Base-by-base conservation (phyloP, 2,329 filamentous ascomycete genomes). In the Fragosphaeria purpurea region DNA sequence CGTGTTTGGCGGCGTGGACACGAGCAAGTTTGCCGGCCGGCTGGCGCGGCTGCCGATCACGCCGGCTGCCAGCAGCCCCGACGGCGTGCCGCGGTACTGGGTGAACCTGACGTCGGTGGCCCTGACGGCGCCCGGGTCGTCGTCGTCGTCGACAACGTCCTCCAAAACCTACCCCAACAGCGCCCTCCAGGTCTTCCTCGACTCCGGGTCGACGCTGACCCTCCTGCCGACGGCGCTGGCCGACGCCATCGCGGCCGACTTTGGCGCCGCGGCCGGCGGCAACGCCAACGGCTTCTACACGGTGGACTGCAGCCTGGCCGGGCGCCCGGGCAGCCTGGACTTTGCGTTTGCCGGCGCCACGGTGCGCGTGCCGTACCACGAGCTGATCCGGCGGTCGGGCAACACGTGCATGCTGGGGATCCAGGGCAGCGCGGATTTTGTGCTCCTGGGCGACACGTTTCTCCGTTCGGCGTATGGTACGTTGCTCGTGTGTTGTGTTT, bases 121-220 rank as follows among this genome's bases (percentile, higher is more conserved):
- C 7, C 62, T 75, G 32, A 68, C 66, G 3, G 62, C 69, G 4
- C 67, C 70, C 3, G 66, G 57, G 48, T 7, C 30, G 11, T 11
- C 42, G 7, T 12, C 30, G 9, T 10, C 42, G 30, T 32, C 43
- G 30, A 63, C 64, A 32, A 45, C 41, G 7, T 5, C 60, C 44
- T 59, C 55, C 35, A 63, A 60, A 42, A 57, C 58, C 52, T 73
- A 72, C 55, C 48, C 60, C 40, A 64, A 64, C 59, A 67, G 67
- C 43, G 58, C 57, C 12, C 66, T 73, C 57, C 70, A 79, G 10
- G 82, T 85, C 9, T 80, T 88, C 48, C 73, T 88, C 42, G 85
- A 88, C 65, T 85, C 80, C 32, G 85, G 85, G 6, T 82, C 80
- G 31, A 86, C 81, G 11, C 70, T 86, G 59, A 83, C 78, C 46